Evolutionary conservation across 1,139 yeast genomes (phyloP), one percentile per base, ranked within the genome.

Genomic region (Nadsonia commutata): DNA sequence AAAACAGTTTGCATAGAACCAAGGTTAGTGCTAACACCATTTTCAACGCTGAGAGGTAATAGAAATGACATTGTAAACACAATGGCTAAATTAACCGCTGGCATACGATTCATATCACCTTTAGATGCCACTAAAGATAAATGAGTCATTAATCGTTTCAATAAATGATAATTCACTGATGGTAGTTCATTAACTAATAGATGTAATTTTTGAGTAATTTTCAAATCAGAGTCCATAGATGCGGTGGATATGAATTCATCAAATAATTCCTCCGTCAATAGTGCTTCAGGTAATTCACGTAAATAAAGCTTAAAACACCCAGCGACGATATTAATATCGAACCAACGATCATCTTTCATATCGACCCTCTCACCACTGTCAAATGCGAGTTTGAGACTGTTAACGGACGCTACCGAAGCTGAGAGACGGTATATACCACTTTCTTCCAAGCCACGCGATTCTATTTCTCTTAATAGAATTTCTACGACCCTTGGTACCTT

Each of bases 401-500:
- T 76, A 49, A 90, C 77, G 44, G 85, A 84, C 40, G 84, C 82
- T 39, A 85, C 66, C 0, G 96, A 84, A 0, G 96, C 93, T 47
- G 95, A 84, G 49, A 88, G 83, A 59, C 98, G 77, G 60, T 90
- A 90, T 18, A 90, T 68, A 19, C 98, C 98, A 47, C 85, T 84
- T 57, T 88, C 97, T 49, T 83, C 84, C 33, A 90, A 60, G 0
- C 97, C 96, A 45, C 88, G 76, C 22, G 68, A 63, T 57, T 90
- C 97, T 49, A 90, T 79, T 53, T 80, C 94, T 40, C 68, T 68
- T 52, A 86, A 70, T 23, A 90, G 64, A 43, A 70, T 68, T 31
- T 71, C 74, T 46, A 86, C 76, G 37, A 88, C 75, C 16, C 59
- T 63, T 1, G 98, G 98, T 23, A 78, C 66, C 2, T 63, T 48